These are phyloP conservation scores for Corymbia calophylla DNA, from an alignment of 441 rosid species.

Conservation along the genomic window DNA sequence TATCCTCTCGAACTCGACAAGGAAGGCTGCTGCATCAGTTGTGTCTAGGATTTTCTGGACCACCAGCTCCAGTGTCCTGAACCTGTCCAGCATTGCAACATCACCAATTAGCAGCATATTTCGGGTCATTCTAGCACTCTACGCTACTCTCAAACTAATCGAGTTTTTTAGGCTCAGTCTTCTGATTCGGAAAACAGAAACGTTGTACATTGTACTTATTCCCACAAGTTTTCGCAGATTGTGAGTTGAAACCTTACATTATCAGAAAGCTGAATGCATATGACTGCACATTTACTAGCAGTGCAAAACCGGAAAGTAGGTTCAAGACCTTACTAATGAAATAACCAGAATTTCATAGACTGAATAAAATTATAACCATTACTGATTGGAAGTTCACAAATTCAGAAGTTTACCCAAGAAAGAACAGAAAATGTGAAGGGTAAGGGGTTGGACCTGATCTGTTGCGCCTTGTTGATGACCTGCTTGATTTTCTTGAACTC, in stretches of 20 bases:
- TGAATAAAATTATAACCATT: neutral
- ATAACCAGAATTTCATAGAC: neutral
- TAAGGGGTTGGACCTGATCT: conserved; percentile 43
- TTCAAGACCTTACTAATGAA: neutral
- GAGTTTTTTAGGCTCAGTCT: neutral
- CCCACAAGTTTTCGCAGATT: neutral
- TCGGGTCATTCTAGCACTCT: neutral
- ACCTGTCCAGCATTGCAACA: conserved; percentile 24
- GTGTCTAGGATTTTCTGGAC: conserved; percentile 55
- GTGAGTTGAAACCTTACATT: neutral
- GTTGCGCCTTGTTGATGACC: conserved; percentile 63
- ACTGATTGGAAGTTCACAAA: neutral
- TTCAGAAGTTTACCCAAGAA: neutral
- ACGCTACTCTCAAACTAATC: neutral
- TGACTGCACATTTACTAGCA: neutral
- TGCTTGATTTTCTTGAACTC: conserved; percentile 55
- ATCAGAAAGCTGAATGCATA: neutral
- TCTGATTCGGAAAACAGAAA: neutral
- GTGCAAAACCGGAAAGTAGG: neutral
- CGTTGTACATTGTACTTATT: neutral
- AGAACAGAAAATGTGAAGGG: neutral
- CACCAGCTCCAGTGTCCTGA: conserved; percentile 61
- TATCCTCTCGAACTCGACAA: conserved; percentile 55
- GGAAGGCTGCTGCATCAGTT: conserved; percentile 61
- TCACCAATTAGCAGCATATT: neutral